Evolutionary conservation across 768 basidiomycete species (phyloP), one percentile per base, ranked within the genome.

Genomic region (Phanerochaete sordida): DNA sequence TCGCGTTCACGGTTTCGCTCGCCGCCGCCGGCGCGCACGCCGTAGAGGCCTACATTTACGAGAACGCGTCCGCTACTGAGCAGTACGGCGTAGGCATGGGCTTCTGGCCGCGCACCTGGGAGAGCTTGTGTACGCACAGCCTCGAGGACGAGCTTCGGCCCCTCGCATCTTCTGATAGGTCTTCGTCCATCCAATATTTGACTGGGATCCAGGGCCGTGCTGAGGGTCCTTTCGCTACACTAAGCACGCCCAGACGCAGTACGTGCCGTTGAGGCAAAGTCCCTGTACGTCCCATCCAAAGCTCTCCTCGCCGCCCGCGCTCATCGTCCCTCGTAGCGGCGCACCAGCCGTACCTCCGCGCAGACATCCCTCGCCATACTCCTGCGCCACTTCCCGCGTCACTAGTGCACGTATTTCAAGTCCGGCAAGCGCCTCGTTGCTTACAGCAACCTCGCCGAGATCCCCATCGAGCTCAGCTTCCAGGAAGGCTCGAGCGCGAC

Each of bases 391-490:
- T 37, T 72, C 9, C 71, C 72, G 0, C 8, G 51, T 12, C 30
- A 43, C 16, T 68, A 64, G 54, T 49, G 30, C n/a, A 57, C 66
- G 9, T 68, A 72, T 56, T 66, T 72, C n/a, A n/a, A n/a, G n/a
- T n/a, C n/a, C 45, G 21, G 64, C 65, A 70, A 78, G 68, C 52
- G 72, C 60, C 54, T 80, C 47, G 63, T 65, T 43, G 51, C 68
- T 45, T 69, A 73, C 69, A 53, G 45, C 24, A 58, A 62, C 35
- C 21, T 50, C 12, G 45, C 45, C 5, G 37, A 50, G 9, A 26
- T 21, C 1, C 45, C 35, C 3, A 51, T 74, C 28, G 26, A 45
- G 7, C 51, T 74, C 27, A 46, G 61, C 3, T 74, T 74, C 63
- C 28, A 54, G 31, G 70, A 69, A 23, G 66, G 62, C 9, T 61